Percentiles rank a stretch among this genome's conserved stretches.
These are phyloP conservation scores for Gossypium ekmanianum DNA, from an alignment of 345 rosid species.

Conservation along the genomic window DNA sequence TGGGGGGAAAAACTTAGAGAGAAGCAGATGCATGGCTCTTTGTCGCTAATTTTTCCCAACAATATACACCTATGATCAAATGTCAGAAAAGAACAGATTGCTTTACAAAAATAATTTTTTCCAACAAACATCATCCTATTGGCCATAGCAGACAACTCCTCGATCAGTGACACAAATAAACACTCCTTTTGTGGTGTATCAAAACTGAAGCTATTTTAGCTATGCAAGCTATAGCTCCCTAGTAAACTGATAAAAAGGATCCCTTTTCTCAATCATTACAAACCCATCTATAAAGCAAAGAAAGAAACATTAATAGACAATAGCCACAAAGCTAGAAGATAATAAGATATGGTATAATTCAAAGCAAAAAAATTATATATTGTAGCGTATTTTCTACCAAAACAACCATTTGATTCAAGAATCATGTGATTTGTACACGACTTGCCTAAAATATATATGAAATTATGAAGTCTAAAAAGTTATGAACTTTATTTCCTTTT, in stretches of 20 bases:
- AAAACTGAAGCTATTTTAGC: background rate
- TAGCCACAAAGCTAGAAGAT: background rate
- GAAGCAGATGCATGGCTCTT: background rate
- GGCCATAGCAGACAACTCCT: background rate
- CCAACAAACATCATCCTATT: background rate
- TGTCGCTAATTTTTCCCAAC: background rate
- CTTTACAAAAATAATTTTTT: background rate
- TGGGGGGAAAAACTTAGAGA: background rate
- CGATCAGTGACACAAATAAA: background rate
- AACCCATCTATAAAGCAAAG: background rate
- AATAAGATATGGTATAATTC: background rate
- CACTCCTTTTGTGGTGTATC: background rate
- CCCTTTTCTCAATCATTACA: background rate
- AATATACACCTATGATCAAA: background rate
- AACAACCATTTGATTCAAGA: background rate
- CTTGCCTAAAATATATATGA: too few relatives aligned
- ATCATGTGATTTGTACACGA: background rate
- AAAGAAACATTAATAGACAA: background rate
- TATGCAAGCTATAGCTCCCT: background rate
- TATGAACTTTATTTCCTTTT: too few relatives aligned
- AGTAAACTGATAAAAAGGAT: background rate
- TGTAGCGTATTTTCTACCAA: background rate
- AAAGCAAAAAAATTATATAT: background rate
- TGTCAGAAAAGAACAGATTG: background rate
- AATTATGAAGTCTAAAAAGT: too few relatives aligned